Base-by-base conservation (phyloP, 495 filamentous ascomycete genomes). In the Penicillium ochrochloron region DNA sequence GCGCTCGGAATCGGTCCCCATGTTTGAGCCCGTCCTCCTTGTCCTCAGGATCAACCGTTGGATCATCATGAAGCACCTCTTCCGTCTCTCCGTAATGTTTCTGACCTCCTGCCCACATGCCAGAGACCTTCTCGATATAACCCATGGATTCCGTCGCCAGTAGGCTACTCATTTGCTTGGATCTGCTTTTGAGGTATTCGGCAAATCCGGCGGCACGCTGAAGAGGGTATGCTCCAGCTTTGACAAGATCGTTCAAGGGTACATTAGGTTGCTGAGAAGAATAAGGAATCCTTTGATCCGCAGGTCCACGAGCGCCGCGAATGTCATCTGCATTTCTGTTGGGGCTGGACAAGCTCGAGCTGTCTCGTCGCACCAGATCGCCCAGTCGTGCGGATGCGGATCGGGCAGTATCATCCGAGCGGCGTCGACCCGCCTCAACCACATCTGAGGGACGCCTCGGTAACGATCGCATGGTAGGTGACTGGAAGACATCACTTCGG, bases 71-170 rank as follows among this genome's bases (percentile, higher is more conserved):
- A 44, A 87, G 77, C 27, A 92, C 78, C 41, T 86, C 90, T 70
- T 90, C 84, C 3, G 85, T 84, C 34, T 94, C 90, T 21, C 89
- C 85, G 67, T 97, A 99, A 75, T 99, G 95, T 69, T 88, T 91
- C 71, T 89, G 89, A 19, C 92, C 92, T 34, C 95, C 95, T 60
- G 92, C 89, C 90, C 95, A 96, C 92, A 98, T 98, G 41, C 93
- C 95, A 5, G 94, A 97, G 0, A 98, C 94, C 71, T 97, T 97
- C 68, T 96, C 94, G 33, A 97, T 88, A 73, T 99, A 99, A 19
- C 92, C 92, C 92, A 97, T 98, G 2, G 95, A 96, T 71, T 97
- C 93, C 3, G 90, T 92, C 34, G 96, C 93, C 25, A 99, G 73
- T 29, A 97, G 81, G 61, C 80, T 92, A 62, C 92, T 94, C 89